phyloP scores from a whole-genome alignment of 1,284 basidiomycete genomes.

The Ustilago tritici region DNA sequence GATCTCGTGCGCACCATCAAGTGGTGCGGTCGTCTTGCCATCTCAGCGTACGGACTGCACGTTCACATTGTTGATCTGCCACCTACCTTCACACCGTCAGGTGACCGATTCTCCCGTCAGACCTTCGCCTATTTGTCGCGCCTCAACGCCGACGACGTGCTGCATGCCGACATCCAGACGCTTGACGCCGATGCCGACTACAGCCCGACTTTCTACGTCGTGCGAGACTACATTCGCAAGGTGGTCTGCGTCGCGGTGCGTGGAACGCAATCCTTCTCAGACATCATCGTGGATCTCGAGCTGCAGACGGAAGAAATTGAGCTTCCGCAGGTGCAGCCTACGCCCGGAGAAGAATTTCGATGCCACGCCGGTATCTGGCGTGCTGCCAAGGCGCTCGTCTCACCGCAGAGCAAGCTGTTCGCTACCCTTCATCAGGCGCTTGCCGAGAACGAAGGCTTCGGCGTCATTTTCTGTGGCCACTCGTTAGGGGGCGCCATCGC shows the following conservation, averaged over 20 bases:
- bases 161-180: conserved; percentile 68
- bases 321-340: conserved; percentile 54
- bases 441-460: conserved; percentile 62
- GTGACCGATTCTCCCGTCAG: conserved; percentile 63
- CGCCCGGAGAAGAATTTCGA: conserved; percentile 50
- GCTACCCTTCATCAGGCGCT: conserved; percentile 56
- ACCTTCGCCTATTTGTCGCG: conserved; percentile 67
- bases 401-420: conserved; percentile 60
- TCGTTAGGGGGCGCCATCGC: conserved; percentile 67
- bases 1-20: conserved; percentile 63
- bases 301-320: conserved; percentile 63
- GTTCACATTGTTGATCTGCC: conserved; percentile 62
- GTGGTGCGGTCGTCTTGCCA: conserved; percentile 67
- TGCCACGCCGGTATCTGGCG: conserved; percentile 68
- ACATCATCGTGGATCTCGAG: conserved; percentile 68
- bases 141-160: conserved; percentile 64
- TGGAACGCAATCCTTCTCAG: conserved; percentile 67
- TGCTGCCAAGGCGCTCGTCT: conserved; percentile 61
- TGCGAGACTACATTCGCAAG: conserved; percentile 63
- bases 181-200: conserved; percentile 64
- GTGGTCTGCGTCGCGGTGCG: conserved; percentile 66
- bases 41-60: conserved; percentile 62
- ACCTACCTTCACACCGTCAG: conserved; percentile 66
- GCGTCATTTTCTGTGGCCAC: conserved; percentile 66
- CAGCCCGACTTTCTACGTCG: conserved; percentile 67